phyloP scores from a whole-genome alignment of 108 stramenopile genomes.

The Cyclotella sp. region DNA sequence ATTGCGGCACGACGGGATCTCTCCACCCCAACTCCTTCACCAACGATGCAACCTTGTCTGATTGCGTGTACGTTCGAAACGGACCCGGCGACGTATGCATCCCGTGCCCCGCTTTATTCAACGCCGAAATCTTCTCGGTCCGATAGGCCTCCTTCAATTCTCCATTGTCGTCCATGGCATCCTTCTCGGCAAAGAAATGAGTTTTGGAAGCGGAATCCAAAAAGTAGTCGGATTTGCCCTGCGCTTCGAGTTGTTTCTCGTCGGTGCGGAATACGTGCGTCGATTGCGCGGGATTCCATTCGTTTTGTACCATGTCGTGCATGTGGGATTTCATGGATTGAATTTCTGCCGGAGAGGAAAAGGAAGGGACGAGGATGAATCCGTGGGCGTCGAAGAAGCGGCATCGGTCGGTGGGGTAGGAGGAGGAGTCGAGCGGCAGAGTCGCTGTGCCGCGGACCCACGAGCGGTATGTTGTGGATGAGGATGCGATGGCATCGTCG shows the following conservation, averaged over 20 bases:
- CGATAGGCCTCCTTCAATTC: constrained; percentile 49
- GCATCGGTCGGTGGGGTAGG: constrained; percentile 46
- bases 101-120: constrained; percentile 94
- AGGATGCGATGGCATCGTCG: background rate
- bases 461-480: constrained; percentile 22
- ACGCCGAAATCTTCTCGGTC: constrained; percentile 65
- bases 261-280: constrained; percentile 83
- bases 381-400: constrained; percentile 75
- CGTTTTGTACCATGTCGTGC: constrained; percentile 52
- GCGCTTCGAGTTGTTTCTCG: constrained; percentile 65
- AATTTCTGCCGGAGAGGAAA: constrained; percentile 49
- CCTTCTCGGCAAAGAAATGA: constrained; percentile 89
- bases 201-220: constrained; percentile 75
- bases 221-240: constrained; percentile 87
- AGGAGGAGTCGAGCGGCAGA: background rate
- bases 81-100: constrained; percentile 73
- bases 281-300: constrained; percentile 66
- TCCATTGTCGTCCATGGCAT: constrained; percentile 58
- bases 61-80: constrained; percentile 73
- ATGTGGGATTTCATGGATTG: constrained; percentile 71
- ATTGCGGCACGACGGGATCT: constrained; percentile 90
- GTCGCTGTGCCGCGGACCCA: constrained; percentile 32
- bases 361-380: constrained; percentile 57
- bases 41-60: constrained; percentile 61
- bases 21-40: constrained; percentile 77